These are phyloP conservation scores for Sambucus nigra DNA, from an alignment of 129 eudicot genomes.

Conservation along the genomic window DNA sequence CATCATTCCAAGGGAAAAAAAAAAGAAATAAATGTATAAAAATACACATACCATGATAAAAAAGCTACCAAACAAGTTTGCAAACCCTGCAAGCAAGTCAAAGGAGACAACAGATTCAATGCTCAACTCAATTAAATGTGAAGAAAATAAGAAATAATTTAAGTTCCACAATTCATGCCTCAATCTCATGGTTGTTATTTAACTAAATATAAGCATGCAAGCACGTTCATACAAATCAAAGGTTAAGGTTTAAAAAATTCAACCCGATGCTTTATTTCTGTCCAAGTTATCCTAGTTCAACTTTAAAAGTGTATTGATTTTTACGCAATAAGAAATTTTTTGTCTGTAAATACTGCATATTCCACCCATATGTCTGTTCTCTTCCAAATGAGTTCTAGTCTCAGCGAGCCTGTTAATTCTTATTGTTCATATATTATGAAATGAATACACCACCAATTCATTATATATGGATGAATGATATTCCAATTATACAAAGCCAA, in stretches of 20 bases:
- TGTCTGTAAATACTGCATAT: no score
- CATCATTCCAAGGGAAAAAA: neutral
- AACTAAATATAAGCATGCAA: neutral
- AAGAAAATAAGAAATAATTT: neutral
- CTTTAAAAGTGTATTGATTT: no score
- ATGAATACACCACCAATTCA: no score
- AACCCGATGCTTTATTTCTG: neutral
- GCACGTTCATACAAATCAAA: neutral
- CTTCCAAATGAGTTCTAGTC: no score
- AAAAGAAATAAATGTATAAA: neutral
- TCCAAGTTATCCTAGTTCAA: no score
- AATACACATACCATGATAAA: constrained; percentile 68
- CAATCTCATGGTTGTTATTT: neutral
- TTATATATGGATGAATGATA: no score
- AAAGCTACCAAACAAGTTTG: constrained; percentile 93
- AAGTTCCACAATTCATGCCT: neutral
- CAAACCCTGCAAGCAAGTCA: constrained; percentile 77
- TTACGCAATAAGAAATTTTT: no score
- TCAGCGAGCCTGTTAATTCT: no score
- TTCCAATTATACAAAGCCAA: no score
- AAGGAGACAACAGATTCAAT: constrained; percentile 13
- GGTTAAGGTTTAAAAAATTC: neutral
- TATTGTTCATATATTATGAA: no score
- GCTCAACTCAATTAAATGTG: constrained; percentile 5
- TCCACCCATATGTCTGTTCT: no score